Evolutionary conservation across 768 basidiomycete species (phyloP).

Genomic region (Saitozyma podzolica): DNA sequence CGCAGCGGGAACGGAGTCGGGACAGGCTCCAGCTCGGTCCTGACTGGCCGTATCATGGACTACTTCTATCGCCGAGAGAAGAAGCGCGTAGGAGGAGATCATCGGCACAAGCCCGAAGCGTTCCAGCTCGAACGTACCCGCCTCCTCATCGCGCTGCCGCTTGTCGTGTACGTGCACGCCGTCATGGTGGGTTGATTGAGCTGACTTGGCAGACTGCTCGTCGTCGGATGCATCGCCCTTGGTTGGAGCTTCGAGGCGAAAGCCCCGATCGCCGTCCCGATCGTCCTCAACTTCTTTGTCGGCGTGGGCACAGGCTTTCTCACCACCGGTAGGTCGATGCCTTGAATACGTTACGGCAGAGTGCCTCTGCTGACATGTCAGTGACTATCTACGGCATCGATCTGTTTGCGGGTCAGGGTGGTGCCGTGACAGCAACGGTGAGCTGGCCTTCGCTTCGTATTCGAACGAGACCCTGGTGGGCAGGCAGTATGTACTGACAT

Average conservation of each 20-base stretch:
- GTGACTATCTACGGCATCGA: slow-evolving; percentile 32
- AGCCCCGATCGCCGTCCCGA: slow-evolving; percentile 32
- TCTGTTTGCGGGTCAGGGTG: slow-evolving; percentile 41
- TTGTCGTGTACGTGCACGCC: slow-evolving; percentile 4
- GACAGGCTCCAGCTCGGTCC: slow-evolving; percentile 62
- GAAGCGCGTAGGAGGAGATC: slow-evolving; percentile 36
- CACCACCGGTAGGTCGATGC: slow-evolving; percentile 19
- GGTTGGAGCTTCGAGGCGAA: slow-evolving; percentile 36
- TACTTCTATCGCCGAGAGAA: slow-evolving; percentile 61
- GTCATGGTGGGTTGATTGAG: neutral
- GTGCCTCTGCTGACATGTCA: slow-evolving; percentile 7
- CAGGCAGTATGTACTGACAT: neutral
- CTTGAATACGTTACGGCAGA: neutral
- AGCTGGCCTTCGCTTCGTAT: slow-evolving; percentile 1
- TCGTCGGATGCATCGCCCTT: slow-evolving; percentile 25
- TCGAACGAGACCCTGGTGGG: neutral
- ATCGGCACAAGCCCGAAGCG: slow-evolving; percentile 28
- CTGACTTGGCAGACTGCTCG: slow-evolving; percentile 16
- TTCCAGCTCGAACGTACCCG: slow-evolving; percentile 25
- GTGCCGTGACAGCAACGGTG: slow-evolving; percentile 38
- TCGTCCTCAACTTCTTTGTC: slow-evolving; percentile 33
- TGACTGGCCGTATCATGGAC: slow-evolving; percentile 66
- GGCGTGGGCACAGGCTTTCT: slow-evolving; percentile 15
- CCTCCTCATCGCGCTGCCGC: slow-evolving; percentile 13
- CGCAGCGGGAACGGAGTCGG: slow-evolving; percentile 66